These are phyloP conservation scores for Oryza glaberrima DNA, from an alignment of 176 grass and related monocot species.

Conservation along the genomic window DNA sequence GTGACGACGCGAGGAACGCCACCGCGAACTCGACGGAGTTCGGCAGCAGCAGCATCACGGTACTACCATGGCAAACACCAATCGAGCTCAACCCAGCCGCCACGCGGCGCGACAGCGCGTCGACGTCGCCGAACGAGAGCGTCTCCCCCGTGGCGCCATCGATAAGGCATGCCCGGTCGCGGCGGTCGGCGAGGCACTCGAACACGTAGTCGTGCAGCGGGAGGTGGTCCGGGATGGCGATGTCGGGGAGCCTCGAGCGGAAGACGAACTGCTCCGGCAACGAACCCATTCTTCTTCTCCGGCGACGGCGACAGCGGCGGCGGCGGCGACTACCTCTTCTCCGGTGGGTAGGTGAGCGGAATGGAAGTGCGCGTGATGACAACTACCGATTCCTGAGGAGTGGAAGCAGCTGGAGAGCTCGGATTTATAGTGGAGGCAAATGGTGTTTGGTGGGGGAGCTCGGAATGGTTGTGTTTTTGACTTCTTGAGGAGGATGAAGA, in stretches of 20 bases:
- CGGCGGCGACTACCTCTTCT: background rate
- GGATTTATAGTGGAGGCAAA: slow-evolving; percentile 31
- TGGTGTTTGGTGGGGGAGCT: slow-evolving; percentile 30
- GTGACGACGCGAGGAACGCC: slow-evolving; percentile 66
- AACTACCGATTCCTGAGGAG: slow-evolving; percentile 20
- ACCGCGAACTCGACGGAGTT: slow-evolving; percentile 75
- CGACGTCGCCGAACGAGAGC: slow-evolving; percentile 45
- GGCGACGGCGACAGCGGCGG: background rate
- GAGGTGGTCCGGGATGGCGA: slow-evolving; percentile 64
- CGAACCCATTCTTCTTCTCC: slow-evolving; percentile 31
- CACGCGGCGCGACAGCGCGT: slow-evolving; percentile 28
- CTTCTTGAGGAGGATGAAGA: background rate
- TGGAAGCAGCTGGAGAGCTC: slow-evolving; percentile 6
- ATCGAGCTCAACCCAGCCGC: slow-evolving; percentile 27
- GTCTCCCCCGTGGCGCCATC: slow-evolving; percentile 53
- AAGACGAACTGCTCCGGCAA: slow-evolving; percentile 28
- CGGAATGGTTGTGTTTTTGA: background rate
- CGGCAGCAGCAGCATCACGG: slow-evolving; percentile 78
- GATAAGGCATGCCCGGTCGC: slow-evolving; percentile 47
- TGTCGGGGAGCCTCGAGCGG: slow-evolving; percentile 53
- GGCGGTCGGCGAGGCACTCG: slow-evolving; percentile 57
- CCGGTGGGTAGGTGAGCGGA: background rate
- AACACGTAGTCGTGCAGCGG: slow-evolving; percentile 59
- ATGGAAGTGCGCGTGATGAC: background rate
- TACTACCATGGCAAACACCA: slow-evolving; percentile 48